These are phyloP conservation scores for Solanum aculeatissimum DNA, from an alignment of 305 asterid species.

Conservation along the genomic window DNA sequence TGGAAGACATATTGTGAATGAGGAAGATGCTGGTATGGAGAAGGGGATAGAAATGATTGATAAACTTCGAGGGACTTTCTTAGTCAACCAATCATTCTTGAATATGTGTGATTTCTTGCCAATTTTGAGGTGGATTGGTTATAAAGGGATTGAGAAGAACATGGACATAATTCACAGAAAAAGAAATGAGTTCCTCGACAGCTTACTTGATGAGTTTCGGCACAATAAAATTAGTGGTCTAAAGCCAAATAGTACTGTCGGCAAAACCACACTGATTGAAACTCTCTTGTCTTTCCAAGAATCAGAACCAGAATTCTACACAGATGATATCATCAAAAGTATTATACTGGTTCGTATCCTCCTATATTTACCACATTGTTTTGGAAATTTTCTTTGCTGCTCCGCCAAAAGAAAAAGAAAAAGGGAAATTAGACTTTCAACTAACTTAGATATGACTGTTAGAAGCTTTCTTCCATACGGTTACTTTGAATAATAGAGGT, in stretches of 20 bases:
- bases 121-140: neutral
- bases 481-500: too few species aligned
- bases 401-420: too few species aligned
- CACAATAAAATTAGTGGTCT: neutral
- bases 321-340: slow-evolving; percentile 12
- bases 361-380: too few species aligned
- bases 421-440: too few species aligned
- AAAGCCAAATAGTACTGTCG: neutral
- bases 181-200: slow-evolving; percentile 10
- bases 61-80: neutral
- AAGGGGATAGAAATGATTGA: neutral
- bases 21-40: neutral
- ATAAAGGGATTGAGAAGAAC: slow-evolving; percentile 5
- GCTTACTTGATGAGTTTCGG: neutral
- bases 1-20: neutral
- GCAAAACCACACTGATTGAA: neutral
- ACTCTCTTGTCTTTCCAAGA: slow-evolving; percentile 7
- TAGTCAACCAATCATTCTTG: neutral
- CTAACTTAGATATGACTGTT: too few species aligned
- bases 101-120: neutral
- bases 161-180: neutral
- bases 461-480: too few species aligned
- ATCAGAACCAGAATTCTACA: slow-evolving; percentile 14
- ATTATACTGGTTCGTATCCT: too few species aligned
- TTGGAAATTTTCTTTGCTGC: too few species aligned